Evolutionary conservation across 108 stramenopile species (phyloP), one percentile per base, ranked within the genome.

Genomic region (Cyclotella kingstonii): DNA sequence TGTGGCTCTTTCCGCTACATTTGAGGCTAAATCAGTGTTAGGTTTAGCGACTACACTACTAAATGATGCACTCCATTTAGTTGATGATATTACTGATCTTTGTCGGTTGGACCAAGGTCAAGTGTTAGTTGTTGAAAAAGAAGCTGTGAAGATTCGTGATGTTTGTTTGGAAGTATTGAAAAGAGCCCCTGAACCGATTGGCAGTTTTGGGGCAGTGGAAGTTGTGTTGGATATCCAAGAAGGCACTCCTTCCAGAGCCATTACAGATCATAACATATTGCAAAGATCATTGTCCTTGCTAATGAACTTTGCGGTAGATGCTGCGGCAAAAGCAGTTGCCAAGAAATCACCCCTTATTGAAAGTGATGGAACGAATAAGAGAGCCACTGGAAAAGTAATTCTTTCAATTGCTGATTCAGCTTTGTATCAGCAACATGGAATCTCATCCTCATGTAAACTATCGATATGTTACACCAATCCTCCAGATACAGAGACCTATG

Each of bases 41-140:
- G 36, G 39, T 11, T 26, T 69, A 28, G 73, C 73, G 19, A 55
- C 73, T 4, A 49, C 60, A 7, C 25, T 73, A 19, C 63, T 69
- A 7, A 43, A 69, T 39, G 74, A 76, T 55, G 74, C 74, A 42
- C 30, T 62, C 26, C 61, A 54, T 4, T 25, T 76, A 4, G 70
- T 77, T 18, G 70, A 67, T 38, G 76, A 77, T 51, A 73, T 77
- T 39, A 63, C 70, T 11, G 76, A 77, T 39, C 66, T 77, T 1
- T 67, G 58, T 47, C 64, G 68, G 9, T 70, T 77, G 43, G 76
- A 77, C 33, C 70, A 77, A 23, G 76, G 76, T 60, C 59, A 57
- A 25, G 64, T 27, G 1, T 22, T 73, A 1, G 50, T 58, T 9
- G 41, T 70, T n/a, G 63, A 70, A 8, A 65, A 65, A 45, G 68